Conservation (phyloP, 805 yeast species). For the Naumovozyma dairenensis region DNA sequence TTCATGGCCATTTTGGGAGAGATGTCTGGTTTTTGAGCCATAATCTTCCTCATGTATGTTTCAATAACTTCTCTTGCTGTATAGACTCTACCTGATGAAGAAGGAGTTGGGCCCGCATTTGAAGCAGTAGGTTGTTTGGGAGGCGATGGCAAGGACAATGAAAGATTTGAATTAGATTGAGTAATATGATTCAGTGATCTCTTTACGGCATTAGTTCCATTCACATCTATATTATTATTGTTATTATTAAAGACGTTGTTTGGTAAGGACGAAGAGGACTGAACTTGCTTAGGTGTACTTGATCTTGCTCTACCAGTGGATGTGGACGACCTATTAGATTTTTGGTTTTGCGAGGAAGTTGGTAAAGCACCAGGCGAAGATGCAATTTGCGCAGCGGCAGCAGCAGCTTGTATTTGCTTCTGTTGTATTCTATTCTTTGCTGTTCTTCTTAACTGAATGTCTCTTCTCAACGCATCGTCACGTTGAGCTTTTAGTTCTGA, state of each 20-base stretch:
- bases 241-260: too few relatives aligned
- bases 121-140: too few relatives aligned
- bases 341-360: slow-evolving; percentile 5
- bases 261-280: neutral
- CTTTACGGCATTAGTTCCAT: neutral
- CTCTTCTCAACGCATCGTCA: slow-evolving; percentile 77
- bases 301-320: slow-evolving; percentile 7
- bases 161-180: neutral
- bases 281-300: neutral
- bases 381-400: slow-evolving; percentile 12
- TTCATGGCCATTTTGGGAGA: slow-evolving; percentile 26
- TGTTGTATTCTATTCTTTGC: slow-evolving; percentile 26
- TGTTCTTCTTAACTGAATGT: slow-evolving; percentile 25
- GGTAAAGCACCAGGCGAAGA: slow-evolving; percentile 5
- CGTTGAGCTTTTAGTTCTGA: slow-evolving; percentile 75
- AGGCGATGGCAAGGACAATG: neutral
- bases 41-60: slow-evolving; percentile 23
- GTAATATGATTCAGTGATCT: neutral
- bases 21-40: slow-evolving; percentile 25
- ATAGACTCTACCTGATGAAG: slow-evolving; percentile 10
- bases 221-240: neutral
- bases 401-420: slow-evolving; percentile 14
- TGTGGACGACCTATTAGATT: too few relatives aligned
- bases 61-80: slow-evolving; percentile 26
- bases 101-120: too few relatives aligned